Conservation (phyloP, 768 basidiomycete species). For the Hypholoma fasciculare region DNA sequence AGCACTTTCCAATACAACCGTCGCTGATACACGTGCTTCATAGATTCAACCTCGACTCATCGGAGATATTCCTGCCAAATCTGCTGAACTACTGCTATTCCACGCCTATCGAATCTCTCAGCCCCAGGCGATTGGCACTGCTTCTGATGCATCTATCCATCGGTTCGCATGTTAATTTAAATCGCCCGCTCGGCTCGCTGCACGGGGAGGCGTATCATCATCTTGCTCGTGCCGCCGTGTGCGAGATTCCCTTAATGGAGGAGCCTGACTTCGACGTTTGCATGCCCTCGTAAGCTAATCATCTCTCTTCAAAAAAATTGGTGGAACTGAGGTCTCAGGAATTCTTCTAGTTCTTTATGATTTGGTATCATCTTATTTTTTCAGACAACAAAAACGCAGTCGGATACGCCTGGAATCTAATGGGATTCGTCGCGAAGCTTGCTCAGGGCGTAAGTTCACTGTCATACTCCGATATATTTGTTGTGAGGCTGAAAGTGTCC, state of each 20-base stretch:
- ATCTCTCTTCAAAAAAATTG: not conserved
- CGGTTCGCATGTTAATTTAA: slow-evolving; percentile 67
- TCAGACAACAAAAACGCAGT: slow-evolving; percentile 73
- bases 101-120: slow-evolving; percentile 56
- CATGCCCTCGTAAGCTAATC: slow-evolving; percentile 52
- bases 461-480: no score
- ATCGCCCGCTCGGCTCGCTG: slow-evolving; percentile 50
- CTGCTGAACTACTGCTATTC: slow-evolving; percentile 68
- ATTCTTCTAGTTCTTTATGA: slow-evolving; percentile 54
- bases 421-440: slow-evolving; percentile 73
- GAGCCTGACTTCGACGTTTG: slow-evolving; percentile 74
- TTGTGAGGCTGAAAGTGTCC: no score
- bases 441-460: slow-evolving; percentile 61
- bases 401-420: slow-evolving; percentile 74
- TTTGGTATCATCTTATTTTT: slow-evolving; percentile 73
- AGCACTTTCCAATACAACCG: not conserved
- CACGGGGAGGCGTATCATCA: slow-evolving; percentile 67
- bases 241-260: slow-evolving; percentile 74
- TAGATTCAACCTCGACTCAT: slow-evolving; percentile 69
- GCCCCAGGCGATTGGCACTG: slow-evolving; percentile 66
- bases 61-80: slow-evolving; percentile 70
- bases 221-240: slow-evolving; percentile 64
- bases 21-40: slow-evolving; percentile 7
- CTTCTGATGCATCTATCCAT: slow-evolving; percentile 74
- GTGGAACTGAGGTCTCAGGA: not conserved